A percentile compares a stretch with the other conserved stretches of the same genome.
Evolutionary conservation across 2,329 filamentous ascomycete species (phyloP).

Genomic region (Pseudogymnoascus pannorum): DNA sequence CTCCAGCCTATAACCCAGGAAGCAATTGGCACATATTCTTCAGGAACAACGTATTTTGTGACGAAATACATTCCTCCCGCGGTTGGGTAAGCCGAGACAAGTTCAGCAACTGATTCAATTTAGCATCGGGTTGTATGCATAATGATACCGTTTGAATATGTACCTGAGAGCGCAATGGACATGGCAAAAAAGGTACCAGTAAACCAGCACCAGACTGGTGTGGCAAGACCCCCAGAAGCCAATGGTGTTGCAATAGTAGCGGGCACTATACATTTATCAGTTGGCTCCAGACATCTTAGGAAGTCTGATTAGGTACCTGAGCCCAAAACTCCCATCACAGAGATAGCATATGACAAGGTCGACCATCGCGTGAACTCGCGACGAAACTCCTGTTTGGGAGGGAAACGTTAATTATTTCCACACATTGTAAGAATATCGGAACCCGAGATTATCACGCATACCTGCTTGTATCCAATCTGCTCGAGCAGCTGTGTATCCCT

Average conservation of each 20-base stretch:
- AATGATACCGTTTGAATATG: too few species aligned
- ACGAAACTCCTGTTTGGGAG: slow-evolving; percentile 29
- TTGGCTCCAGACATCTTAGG: too few species aligned
- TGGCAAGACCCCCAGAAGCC: slow-evolving; percentile 43
- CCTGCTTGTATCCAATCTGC: slow-evolving; percentile 32
- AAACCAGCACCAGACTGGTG: slow-evolving; percentile 51
- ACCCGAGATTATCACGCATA: slow-evolving; percentile 38
- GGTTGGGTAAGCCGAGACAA: slow-evolving; percentile 51
- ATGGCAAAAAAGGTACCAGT: slow-evolving; percentile 49
- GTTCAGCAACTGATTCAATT: slow-evolving; percentile 42
- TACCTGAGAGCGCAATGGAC: slow-evolving; percentile 36
- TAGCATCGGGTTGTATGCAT: slow-evolving; percentile 41
- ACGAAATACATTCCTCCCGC: slow-evolving; percentile 50
- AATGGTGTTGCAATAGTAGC: slow-evolving; percentile 49
- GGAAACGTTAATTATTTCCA: too few species aligned
- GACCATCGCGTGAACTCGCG: slow-evolving; percentile 51
- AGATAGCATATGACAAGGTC: slow-evolving; percentile 53
- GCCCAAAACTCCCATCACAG: slow-evolving; percentile 47
- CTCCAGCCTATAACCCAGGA: slow-evolving; percentile 57
- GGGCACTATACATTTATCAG: slow-evolving; percentile 42
- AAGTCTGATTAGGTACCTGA: too few species aligned
- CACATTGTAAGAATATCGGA: too few species aligned
- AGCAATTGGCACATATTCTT: slow-evolving; percentile 53
- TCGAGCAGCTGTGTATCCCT: slow-evolving; percentile 25
- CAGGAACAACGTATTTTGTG: slow-evolving; percentile 31